These are phyloP conservation scores for Apiotrichum gracile DNA, from an alignment of 1,284 basidiomycete genomes.

Conservation along the genomic window DNA sequence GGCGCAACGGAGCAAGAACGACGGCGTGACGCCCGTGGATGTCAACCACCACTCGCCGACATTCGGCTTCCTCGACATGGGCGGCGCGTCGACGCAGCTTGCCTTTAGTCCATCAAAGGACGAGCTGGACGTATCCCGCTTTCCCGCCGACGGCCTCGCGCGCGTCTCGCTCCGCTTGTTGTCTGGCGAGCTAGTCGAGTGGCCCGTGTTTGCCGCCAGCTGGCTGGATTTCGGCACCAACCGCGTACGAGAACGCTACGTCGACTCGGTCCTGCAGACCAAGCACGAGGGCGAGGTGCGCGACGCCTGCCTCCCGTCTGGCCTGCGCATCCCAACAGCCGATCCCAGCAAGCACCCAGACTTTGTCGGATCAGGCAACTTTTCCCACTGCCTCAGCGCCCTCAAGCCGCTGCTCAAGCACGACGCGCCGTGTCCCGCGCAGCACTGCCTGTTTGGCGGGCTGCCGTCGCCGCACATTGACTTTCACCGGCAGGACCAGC, in stretches of 20 bases:
- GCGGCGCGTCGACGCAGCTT: constrained; percentile 96
- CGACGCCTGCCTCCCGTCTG: constrained; percentile 86
- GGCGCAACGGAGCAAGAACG: constrained; percentile 14
- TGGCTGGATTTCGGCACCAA: constrained; percentile 99
- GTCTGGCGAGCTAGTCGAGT: constrained; percentile 76
- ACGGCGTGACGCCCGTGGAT: constrained; percentile 42
- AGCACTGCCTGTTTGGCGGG: constrained; percentile 95
- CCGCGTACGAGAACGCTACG: constrained; percentile 85
- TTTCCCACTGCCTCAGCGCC: constrained; percentile 69
- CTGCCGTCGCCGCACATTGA: constrained; percentile 79
- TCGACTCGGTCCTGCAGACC: constrained; percentile 55
- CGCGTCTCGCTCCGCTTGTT: constrained; percentile 76
- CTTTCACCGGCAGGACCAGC: constrained; percentile 65
- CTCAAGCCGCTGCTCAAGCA: constrained; percentile 81
- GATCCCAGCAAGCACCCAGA: constrained; percentile 55
- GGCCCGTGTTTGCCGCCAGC: constrained; percentile 94
- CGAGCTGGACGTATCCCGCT: constrained; percentile 52
- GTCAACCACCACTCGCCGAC: constrained; percentile 58
- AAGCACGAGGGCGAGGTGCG: constrained; percentile 44
- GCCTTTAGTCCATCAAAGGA: constrained; percentile 68
- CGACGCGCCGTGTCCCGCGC: constrained; percentile 69
- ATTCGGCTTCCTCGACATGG: constrained; percentile 98
- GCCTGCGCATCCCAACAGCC: constrained; percentile 55
- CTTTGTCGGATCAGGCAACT: constrained; percentile 84
- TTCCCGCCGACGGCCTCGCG: constrained; percentile 58